Conservation (phyloP, 495 filamentous ascomycete genomes). For the Neurospora tetraspora region DNA sequence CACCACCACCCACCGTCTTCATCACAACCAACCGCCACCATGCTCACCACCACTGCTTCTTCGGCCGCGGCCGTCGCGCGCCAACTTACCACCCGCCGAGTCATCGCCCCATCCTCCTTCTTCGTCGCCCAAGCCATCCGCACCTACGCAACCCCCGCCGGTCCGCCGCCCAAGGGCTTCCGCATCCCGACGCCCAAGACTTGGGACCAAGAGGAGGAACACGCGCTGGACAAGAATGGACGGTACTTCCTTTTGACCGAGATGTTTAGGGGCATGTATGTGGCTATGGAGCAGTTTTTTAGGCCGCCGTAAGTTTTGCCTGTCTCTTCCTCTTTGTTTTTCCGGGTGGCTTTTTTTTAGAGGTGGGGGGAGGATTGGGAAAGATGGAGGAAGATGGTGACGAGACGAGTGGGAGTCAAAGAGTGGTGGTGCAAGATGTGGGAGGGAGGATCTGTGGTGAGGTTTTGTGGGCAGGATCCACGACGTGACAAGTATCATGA, state of each 20-base stretch:
- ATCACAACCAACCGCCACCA: conserved; percentile 2
- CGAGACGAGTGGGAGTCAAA: no score
- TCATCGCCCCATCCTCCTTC: conserved; percentile 20
- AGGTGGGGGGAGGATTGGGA: no score
- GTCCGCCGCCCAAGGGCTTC: conserved; percentile 69
- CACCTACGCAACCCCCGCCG: conserved; percentile 66
- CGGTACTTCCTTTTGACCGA: conserved; percentile 91
- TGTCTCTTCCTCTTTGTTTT: neutral
- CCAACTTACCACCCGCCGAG: conserved; percentile 21
- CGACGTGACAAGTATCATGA: neutral
- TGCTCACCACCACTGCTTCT: no score
- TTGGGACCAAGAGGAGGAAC: conserved; percentile 65
- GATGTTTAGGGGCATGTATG: conserved; percentile 96
- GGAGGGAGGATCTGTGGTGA: neutral
- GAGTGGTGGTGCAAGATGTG: no score
- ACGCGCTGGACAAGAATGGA: conserved; percentile 68
- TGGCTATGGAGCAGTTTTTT: conserved; percentile 96
- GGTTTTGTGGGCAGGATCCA: neutral
- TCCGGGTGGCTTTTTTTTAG: no score
- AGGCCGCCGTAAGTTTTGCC: conserved; percentile 71
- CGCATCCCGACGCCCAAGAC: conserved; percentile 54
- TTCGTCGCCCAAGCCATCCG: conserved; percentile 17
- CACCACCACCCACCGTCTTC: no score
- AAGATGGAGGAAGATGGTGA: neutral
- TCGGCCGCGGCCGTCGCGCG: no score